Percentiles rank a stretch among this genome's conserved stretches.
phyloP scores from a whole-genome alignment of 306 rosid species.

The Amphicarpaea edgeworthii region DNA sequence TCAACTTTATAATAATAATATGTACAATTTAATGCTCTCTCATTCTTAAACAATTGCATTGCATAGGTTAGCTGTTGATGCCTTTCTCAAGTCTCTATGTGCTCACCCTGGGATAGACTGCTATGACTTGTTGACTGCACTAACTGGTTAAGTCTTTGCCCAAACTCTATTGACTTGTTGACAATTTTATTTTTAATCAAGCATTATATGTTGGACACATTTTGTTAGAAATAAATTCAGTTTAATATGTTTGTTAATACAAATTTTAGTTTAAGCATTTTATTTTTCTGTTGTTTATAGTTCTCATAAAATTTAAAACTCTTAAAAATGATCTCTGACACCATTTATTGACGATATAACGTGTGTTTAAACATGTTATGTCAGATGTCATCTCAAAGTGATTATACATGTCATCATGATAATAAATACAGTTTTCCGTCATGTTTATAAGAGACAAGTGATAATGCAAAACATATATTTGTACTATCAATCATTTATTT shows the following conservation, averaged over 20 bases:
- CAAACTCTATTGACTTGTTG: conserved; percentile 17
- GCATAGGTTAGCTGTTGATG: conserved; percentile 54
- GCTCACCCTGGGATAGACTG: conserved; percentile 63
- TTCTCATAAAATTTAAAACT: background rate
- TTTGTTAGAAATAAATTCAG: conserved; percentile 3
- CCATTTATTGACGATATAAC: background rate
- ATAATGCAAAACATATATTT: too few species aligned
- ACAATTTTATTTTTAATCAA: conserved; percentile 6
- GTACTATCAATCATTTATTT: too few species aligned
- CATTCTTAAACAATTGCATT: conserved; percentile 1
- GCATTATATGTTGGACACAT: background rate
- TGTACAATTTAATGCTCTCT: conserved; percentile 26
- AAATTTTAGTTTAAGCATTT: background rate
- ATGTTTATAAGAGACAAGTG: too few species aligned
- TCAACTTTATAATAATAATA: background rate
- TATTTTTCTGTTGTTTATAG: background rate
- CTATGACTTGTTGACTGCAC: conserved; percentile 60
- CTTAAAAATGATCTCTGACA: background rate
- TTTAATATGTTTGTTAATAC: background rate
- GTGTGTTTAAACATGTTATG: background rate
- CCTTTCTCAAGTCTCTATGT: conserved; percentile 61
- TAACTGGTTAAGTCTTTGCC: conserved; percentile 60
- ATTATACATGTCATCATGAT: too few species aligned
- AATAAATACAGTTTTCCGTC: too few species aligned
- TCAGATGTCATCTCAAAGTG: background rate